phyloP scores from a whole-genome alignment of 306 rosid genomes.

The Pyrus bretschneideri region DNA sequence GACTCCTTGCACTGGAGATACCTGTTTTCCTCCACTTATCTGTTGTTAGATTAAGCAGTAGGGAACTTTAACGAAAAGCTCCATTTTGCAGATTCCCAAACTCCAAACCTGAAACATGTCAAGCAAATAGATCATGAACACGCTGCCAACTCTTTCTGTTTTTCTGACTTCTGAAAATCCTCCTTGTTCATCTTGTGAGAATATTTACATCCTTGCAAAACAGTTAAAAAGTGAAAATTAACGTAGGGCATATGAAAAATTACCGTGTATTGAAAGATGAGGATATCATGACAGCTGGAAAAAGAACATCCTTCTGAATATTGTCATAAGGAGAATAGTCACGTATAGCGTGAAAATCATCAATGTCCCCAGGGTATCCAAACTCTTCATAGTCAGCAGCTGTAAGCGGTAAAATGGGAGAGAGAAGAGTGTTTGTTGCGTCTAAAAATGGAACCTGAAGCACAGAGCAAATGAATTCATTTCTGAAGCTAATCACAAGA shows the following conservation, averaged over 20 bases:
- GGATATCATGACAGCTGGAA: constrained; percentile 67
- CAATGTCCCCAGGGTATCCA: constrained; percentile 72
- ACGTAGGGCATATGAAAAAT: background rate
- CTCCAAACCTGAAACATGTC: constrained; percentile 69
- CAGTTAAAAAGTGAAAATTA: background rate
- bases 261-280: constrained; percentile 87
- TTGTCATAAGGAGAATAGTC: constrained; percentile 86
- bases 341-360: constrained; percentile 78
- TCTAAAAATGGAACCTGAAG: constrained; percentile 89
- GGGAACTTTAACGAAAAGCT: background rate
- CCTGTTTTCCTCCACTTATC: constrained; percentile 84
- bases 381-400: constrained; percentile 82
- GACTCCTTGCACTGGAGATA: constrained; percentile 92
- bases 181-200: background rate
- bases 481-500: background rate
- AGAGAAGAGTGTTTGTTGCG: constrained; percentile 67
- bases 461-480: constrained; percentile 10
- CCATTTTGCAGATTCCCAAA: constrained; percentile 98
- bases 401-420: constrained; percentile 73
- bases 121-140: constrained; percentile 8
- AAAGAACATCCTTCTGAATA: constrained; percentile 62
- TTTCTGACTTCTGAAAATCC: background rate
- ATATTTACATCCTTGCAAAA: background rate
- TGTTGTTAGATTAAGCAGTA: constrained; percentile 58
- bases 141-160: background rate